Conservation (phyloP, 2,329 filamentous ascomycete genomes). For the Trichoderma atroviride region DNA sequence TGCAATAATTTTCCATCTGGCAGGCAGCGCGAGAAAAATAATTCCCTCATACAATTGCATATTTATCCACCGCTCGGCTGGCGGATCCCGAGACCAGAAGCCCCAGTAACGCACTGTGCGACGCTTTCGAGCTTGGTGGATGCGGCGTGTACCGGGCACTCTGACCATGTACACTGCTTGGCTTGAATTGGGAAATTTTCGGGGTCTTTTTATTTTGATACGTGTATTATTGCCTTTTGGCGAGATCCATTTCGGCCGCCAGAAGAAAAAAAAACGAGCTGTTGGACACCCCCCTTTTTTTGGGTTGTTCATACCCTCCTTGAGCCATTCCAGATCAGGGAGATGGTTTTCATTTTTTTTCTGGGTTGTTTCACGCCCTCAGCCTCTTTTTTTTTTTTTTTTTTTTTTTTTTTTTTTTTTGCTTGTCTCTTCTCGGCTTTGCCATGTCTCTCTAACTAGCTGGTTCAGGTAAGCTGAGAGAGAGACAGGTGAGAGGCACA, state of each 20-base stretch:
- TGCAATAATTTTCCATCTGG: constrained; percentile 22
- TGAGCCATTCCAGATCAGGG: constrained; percentile 23
- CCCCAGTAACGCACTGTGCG: constrained; percentile 12
- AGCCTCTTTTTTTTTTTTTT: constrained; percentile 4
- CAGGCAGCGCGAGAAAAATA: not conserved
- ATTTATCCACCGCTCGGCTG: constrained; percentile 13
- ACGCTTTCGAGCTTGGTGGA: not conserved
- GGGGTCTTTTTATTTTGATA: constrained; percentile 8
- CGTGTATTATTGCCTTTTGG: constrained; percentile 10
- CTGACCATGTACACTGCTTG: not conserved
- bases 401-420: not conserved
- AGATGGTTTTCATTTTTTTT: constrained; percentile 19
- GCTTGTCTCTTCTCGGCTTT: not conserved
- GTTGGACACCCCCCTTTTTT: not conserved
- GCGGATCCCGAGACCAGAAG: not conserved
- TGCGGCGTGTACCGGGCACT: not conserved
- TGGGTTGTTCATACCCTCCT: not conserved
- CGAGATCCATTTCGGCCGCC: not conserved
- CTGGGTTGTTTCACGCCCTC: not conserved
- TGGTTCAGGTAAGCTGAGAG: constrained; percentile 18
- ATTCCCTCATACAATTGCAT: constrained; percentile 28
- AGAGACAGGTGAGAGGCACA: not conserved
- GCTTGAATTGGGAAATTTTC: not conserved
- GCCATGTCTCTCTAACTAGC: constrained; percentile 5
- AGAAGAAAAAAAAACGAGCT: not conserved